These are phyloP conservation scores for Xylaria scruposa DNA, from an alignment of 495 filamentous ascomycete genomes.

Conservation along the genomic window DNA sequence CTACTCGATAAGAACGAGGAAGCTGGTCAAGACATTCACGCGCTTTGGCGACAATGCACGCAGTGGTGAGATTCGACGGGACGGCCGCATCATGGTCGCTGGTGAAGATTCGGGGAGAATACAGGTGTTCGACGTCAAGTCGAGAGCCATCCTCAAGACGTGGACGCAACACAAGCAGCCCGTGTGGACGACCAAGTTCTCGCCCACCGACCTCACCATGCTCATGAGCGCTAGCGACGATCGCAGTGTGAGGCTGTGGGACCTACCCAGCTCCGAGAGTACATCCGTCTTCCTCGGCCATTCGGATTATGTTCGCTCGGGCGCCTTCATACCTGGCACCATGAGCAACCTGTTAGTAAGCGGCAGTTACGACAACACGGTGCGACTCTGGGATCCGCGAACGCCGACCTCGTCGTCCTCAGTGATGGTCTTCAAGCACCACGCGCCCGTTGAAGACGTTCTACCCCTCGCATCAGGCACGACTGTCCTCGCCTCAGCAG, in stretches of 20 bases:
- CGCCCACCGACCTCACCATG: constrained; percentile 81
- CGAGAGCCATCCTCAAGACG: constrained; percentile 90
- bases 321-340: constrained; percentile 82
- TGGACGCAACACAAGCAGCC: constrained; percentile 97
- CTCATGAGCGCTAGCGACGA: constrained; percentile 89
- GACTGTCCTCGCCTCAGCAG: constrained; percentile 81
- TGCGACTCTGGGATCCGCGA: constrained; percentile 91
- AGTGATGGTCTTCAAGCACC: constrained; percentile 92
- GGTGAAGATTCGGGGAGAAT: constrained; percentile 90
- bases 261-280: constrained; percentile 79
- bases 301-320: constrained; percentile 87
- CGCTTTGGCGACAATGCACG: constrained; percentile 90
- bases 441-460: constrained; percentile 82
- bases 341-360: constrained; percentile 78
- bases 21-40: constrained; percentile 88
- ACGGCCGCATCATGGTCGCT: constrained; percentile 86
- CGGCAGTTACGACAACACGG: constrained; percentile 93
- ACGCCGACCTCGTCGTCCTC: constrained; percentile 64
- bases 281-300: constrained; percentile 84
- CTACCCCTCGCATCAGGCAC: constrained; percentile 86
- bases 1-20: constrained; percentile 86
- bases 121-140: constrained; percentile 89
- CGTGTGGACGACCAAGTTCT: constrained; percentile 90
- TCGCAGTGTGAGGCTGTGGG: constrained; percentile 90
- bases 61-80: constrained; percentile 82